Percentiles rank a stretch among this genome's conserved stretches.
Evolutionary conservation across 2,329 filamentous ascomycete species (phyloP).

Genomic region (Fusarium fracticaudum): DNA sequence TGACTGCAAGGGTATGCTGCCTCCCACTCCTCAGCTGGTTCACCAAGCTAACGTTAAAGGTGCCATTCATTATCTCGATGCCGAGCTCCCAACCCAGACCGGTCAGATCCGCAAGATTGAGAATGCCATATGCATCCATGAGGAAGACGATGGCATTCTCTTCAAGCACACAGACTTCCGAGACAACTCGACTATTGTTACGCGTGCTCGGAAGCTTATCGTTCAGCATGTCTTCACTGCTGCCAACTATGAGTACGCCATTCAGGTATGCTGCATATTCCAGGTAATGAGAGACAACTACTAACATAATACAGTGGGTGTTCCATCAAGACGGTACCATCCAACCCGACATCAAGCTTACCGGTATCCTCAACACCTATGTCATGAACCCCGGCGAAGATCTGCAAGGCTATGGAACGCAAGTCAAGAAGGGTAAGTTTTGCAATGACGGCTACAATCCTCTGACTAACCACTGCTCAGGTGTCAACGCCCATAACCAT

Average conservation of each 20-base stretch:
- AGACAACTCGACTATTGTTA: conserved; percentile 87
- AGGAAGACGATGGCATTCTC: conserved; percentile 89
- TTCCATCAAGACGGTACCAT: conserved; percentile 88
- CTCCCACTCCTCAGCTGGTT: accelerated
- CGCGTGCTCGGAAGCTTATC: conserved; percentile 84
- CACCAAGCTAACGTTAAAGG: background rate
- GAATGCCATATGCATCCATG: conserved; percentile 95
- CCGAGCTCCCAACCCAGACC: conserved; percentile 80
- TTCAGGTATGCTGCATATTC: background rate
- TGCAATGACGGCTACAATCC: background rate
- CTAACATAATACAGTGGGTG: conserved; percentile 67
- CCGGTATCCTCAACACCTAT: conserved; percentile 93
- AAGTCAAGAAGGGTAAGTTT: background rate
- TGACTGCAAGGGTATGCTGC: conserved; percentile 80
- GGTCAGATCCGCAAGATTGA: conserved; percentile 83
- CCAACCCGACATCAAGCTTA: conserved; percentile 90
- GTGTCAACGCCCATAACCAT: conserved; percentile 91
- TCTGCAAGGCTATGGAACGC: background rate
- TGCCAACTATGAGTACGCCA: conserved; percentile 90
- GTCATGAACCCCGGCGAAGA: conserved; percentile 69
- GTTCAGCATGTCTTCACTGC: conserved; percentile 94
- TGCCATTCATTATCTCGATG: conserved; percentile 87
- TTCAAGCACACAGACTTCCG: conserved; percentile 97
- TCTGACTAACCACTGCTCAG: background rate
- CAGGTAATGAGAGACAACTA: accelerated